Percentiles rank a stretch among this genome's conserved stretches.
Evolutionary conservation across 805 yeast species (phyloP).

Genomic region (Suhomyces faveliae): DNA sequence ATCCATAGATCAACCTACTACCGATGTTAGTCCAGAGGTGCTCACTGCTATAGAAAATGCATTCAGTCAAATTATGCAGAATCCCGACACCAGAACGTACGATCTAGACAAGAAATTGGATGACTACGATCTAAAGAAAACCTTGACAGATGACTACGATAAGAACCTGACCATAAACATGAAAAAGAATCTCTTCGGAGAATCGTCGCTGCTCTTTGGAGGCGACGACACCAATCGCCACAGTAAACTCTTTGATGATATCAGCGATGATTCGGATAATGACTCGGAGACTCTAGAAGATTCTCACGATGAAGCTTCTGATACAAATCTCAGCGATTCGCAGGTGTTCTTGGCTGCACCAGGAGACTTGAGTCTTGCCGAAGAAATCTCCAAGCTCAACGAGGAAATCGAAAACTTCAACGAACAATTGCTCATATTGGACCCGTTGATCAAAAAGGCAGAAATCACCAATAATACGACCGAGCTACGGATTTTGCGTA

Average conservation of each 20-base stretch:
- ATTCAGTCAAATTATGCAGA: slow-evolving; percentile 54
- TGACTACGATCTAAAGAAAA: too few species aligned
- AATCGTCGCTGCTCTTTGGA: slow-evolving; percentile 33
- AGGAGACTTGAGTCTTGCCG: slow-evolving; percentile 62
- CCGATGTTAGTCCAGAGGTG: slow-evolving; percentile 41
- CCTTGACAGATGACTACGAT: slow-evolving; percentile 1
- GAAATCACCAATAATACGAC: slow-evolving; percentile 75
- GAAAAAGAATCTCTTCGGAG: slow-evolving; percentile 22
- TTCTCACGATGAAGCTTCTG: not conserved
- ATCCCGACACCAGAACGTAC: slow-evolving; percentile 10
- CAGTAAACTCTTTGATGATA: slow-evolving; percentile 36
- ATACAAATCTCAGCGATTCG: slow-evolving; percentile 14
- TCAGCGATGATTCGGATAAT: slow-evolving; percentile 33
- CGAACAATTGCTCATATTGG: slow-evolving; percentile 62
- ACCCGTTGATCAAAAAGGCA: slow-evolving; percentile 73
- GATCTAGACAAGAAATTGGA: not conserved
- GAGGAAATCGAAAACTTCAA: slow-evolving; percentile 56
- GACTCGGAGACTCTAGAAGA: slow-evolving; percentile 26
- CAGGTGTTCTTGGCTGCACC: slow-evolving; percentile 61
- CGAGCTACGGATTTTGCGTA: slow-evolving; percentile 64
- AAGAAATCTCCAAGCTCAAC: slow-evolving; percentile 60
- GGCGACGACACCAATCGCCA: slow-evolving; percentile 14
- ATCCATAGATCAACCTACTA: too few species aligned
- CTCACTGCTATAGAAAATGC: slow-evolving; percentile 68
- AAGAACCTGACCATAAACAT: slow-evolving; percentile 11